A percentile compares a stretch with the other conserved stretches of the same genome.
Evolutionary conservation across 257 asterid species (phyloP).

Genomic region (Solanum rostratum): DNA sequence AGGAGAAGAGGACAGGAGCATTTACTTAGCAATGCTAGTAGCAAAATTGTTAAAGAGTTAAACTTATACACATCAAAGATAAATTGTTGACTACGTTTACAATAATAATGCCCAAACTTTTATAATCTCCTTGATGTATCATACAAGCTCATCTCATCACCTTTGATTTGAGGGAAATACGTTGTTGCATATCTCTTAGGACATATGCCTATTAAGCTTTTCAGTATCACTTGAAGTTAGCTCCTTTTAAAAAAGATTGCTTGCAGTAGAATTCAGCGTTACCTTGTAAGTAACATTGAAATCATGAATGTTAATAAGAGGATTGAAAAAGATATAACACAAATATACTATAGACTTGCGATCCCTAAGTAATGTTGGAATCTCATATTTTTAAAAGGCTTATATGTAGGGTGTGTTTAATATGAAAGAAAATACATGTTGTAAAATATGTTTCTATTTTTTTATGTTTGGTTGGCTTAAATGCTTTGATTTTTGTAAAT

Average conservation of each 20-base stretch:
- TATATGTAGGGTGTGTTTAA: background rate
- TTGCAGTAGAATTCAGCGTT: background rate
- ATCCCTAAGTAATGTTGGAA: background rate
- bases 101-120: constrained; percentile 62
- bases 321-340: background rate
- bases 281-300: no score
- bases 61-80: constrained; percentile 74
- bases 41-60: no score
- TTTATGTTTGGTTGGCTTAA: no score
- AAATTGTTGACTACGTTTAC: constrained; percentile 68
- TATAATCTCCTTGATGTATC: constrained; percentile 41
- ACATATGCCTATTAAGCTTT: constrained; percentile 39
- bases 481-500: no score
- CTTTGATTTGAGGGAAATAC: constrained; percentile 25
- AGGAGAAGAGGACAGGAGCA: no score
- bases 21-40: no score
- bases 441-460: no score
- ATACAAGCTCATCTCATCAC: constrained; percentile 30
- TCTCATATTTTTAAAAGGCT: background rate
- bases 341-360: background rate
- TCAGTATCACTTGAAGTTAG: constrained; percentile 55
- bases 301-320: background rate
- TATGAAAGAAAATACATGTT: no score
- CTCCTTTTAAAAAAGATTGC: constrained; percentile 45
- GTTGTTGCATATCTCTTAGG: constrained; percentile 29